A percentile compares a stretch with the other conserved stretches of the same genome.
Evolutionary conservation across 495 filamentous ascomycete species (phyloP).

Genomic region (Rhizodiscina lignyota): DNA sequence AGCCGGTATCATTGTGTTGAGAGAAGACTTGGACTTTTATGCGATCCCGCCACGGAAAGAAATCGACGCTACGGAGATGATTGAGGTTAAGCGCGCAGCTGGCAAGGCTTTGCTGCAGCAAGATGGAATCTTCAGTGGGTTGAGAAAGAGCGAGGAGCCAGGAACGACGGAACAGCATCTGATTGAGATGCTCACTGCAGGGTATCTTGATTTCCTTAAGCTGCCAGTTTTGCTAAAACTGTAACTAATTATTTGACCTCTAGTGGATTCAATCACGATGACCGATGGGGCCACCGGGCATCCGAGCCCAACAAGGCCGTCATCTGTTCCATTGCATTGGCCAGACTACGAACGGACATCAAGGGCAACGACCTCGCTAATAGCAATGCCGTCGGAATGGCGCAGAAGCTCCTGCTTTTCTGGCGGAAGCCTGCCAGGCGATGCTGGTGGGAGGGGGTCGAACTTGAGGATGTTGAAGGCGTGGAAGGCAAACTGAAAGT

Average conservation of each 20-base stretch:
- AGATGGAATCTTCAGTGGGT: constrained; percentile 88
- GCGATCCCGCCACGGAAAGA: constrained; percentile 77
- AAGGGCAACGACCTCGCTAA: constrained; percentile 53
- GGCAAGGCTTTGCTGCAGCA: constrained; percentile 73
- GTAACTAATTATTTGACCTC: not conserved
- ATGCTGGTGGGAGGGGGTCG: constrained; percentile 99
- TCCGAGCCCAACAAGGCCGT: constrained; percentile 96
- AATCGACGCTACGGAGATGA: constrained; percentile 81
- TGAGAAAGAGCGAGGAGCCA: constrained; percentile 86
- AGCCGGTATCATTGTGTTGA: constrained; percentile 90
- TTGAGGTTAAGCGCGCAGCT: constrained; percentile 89
- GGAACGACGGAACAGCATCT: constrained; percentile 96
- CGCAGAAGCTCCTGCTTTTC: constrained; percentile 93
- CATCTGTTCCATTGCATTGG: constrained; percentile 88
- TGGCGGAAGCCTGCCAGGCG: constrained; percentile 93
- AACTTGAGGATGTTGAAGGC: constrained; percentile 76
- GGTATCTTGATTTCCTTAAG: constrained; percentile 33
- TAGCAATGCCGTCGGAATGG: constrained; percentile 87
- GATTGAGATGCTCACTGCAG: constrained; percentile 98
- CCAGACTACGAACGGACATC: constrained; percentile 82
- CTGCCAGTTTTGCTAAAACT: not conserved
- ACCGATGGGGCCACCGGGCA: constrained; percentile 89
- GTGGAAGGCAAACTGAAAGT: constrained; percentile 87
- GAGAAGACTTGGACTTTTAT: constrained; percentile 97
- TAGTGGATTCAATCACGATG: constrained; percentile 91